These are phyloP conservation scores for Lichtheimia hyalospora DNA, from an alignment of 371 early-diverging fungal genomes.

Conservation along the genomic window DNA sequence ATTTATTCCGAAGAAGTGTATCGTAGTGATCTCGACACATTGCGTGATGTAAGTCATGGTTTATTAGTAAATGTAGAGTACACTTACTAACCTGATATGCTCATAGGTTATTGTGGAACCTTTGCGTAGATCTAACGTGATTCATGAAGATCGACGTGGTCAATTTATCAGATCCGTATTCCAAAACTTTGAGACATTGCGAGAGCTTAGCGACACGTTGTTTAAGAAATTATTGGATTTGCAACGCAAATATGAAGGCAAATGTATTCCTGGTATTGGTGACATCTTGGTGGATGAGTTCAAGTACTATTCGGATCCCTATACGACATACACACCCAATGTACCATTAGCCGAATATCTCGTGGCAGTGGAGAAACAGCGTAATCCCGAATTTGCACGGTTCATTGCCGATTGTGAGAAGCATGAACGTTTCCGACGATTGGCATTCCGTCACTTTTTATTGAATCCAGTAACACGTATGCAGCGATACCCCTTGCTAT, in stretches of 20 bases:
- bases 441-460: conserved; percentile 59
- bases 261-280: conserved; percentile 80
- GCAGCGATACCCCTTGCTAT: conserved; percentile 87
- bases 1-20: conserved; percentile 90
- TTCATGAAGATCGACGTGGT: conserved; percentile 56
- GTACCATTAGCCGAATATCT: conserved; percentile 83
- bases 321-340: conserved; percentile 86
- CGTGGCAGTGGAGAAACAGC: conserved; percentile 70
- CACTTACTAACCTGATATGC: neutral
- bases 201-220: conserved; percentile 72
- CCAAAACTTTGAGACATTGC: conserved; percentile 76
- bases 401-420: conserved; percentile 71
- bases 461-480: conserved; percentile 81
- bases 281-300: conserved; percentile 83
- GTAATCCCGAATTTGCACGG: conserved; percentile 67
- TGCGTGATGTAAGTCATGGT: conserved; percentile 22
- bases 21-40: conserved; percentile 65
- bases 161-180: conserved; percentile 81
- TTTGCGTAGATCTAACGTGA: conserved; percentile 25
- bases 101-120: conserved; percentile 34
- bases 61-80: neutral
- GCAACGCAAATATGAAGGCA: conserved; percentile 60
- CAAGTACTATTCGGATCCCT: conserved; percentile 73
- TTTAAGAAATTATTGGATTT: conserved; percentile 64
- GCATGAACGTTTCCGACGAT: conserved; percentile 61